Evolutionary conservation across 257 asterid species (phyloP).

Genomic region (Solanum medicagineum): DNA sequence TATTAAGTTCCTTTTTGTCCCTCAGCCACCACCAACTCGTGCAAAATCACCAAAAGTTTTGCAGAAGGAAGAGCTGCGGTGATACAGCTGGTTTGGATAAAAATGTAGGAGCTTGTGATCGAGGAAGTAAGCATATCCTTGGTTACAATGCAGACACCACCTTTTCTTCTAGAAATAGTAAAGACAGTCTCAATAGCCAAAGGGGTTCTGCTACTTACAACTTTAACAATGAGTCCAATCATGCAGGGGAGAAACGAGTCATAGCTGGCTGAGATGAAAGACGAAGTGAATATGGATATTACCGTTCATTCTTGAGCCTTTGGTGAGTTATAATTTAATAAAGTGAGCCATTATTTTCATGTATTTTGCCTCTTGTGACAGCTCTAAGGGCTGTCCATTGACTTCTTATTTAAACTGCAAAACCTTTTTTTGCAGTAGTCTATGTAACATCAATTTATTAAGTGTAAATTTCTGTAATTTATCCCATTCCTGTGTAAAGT

Average conservation of each 20-base stretch:
- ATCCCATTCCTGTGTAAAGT: background rate
- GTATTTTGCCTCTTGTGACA: background rate
- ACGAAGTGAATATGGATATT: slow-evolving; percentile 16
- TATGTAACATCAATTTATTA: background rate
- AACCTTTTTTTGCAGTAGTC: background rate
- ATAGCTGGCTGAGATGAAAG: slow-evolving; percentile 18
- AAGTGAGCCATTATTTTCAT: background rate
- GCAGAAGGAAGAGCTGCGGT: slow-evolving; percentile 49
- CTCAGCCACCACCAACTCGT: slow-evolving; percentile 65
- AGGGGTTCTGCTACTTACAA: slow-evolving; percentile 12
- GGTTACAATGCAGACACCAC: slow-evolving; percentile 18
- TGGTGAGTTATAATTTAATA: slow-evolving; percentile 23
- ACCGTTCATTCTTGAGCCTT: slow-evolving; percentile 17
- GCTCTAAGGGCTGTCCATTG: background rate
- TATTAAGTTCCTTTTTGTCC: background rate
- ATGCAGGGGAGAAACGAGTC: slow-evolving; percentile 14
- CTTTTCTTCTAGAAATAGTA: slow-evolving; percentile 13
- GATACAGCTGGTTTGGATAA: slow-evolving; percentile 20
- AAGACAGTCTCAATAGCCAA: slow-evolving; percentile 7
- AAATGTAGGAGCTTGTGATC: slow-evolving; percentile 6
- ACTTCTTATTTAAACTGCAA: background rate
- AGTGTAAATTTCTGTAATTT: slow-evolving; percentile 1
- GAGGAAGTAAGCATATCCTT: slow-evolving; percentile 18
- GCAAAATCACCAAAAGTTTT: slow-evolving; percentile 78
- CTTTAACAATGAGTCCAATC: slow-evolving; percentile 13